Percentiles rank a stretch among this genome's conserved stretches.
phyloP scores from a whole-genome alignment of 2,329 filamentous ascomycete genomes.

The Aspergillus proliferans region DNA sequence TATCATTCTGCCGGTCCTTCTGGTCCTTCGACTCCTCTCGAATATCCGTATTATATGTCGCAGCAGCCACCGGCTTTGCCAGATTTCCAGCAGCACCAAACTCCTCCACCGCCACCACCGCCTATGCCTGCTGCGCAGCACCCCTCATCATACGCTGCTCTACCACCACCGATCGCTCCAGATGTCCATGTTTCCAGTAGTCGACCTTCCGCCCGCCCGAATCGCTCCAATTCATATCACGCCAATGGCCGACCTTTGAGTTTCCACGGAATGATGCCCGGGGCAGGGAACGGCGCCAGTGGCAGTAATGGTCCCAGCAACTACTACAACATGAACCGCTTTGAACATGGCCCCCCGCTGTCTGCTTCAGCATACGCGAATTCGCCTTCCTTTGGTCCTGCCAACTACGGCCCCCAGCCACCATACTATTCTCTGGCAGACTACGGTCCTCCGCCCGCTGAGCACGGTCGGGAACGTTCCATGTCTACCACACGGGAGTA shows the following conservation, averaged over 20 bases:
- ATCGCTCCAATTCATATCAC: constrained; percentile 33
- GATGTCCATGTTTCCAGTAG: constrained; percentile 26
- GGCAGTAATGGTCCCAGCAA: constrained; percentile 24
- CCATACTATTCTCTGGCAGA: constrained; percentile 25
- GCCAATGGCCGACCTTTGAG: constrained; percentile 31
- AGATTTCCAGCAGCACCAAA: constrained; percentile 15
- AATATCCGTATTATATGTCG: constrained; percentile 29
- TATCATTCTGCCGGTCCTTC: constrained; percentile 21
- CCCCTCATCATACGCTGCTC: constrained; percentile 1
- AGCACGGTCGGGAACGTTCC: constrained; percentile 23
- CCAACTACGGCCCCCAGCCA: constrained; percentile 24
- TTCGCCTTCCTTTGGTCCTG: constrained; percentile 22
- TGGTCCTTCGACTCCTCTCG: constrained; percentile 19
- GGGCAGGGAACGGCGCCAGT: constrained; percentile 25
- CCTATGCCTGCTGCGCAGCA: constrained; percentile 24
- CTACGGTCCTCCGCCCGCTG: constrained; percentile 21
- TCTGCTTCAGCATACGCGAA: constrained; percentile 33
- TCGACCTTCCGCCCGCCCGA: constrained; percentile 21
- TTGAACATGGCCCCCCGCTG: constrained; percentile 32
- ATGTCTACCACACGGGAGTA: constrained; percentile 30
- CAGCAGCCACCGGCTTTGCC: constrained; percentile 18
- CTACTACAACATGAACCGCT: constrained; percentile 19
- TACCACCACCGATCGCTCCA: constrained; percentile 13
- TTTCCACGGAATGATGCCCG: constrained; percentile 31
- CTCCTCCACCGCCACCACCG: constrained; percentile 19